Evolutionary conservation across 495 filamentous ascomycete species (phyloP), one percentile per base, ranked within the genome.

Genomic region (Podospora australis): DNA sequence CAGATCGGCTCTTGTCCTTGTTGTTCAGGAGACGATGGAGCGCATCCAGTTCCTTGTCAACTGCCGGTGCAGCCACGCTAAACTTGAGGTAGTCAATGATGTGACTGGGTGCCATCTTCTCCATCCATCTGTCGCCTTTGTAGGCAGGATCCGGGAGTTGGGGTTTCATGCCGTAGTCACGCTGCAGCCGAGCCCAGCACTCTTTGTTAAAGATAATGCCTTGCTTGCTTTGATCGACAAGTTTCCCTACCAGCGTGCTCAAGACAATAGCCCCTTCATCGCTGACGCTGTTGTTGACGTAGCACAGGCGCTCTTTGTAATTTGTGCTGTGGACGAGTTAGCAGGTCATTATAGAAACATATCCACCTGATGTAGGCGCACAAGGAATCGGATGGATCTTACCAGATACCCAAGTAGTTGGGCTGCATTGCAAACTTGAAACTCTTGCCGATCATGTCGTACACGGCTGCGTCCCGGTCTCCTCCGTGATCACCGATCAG

Each of bases 141-240:
- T 73, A 75, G 2, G 46, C 52, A 0, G 57, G 74, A 59, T 64
- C 75, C 61, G 40, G 69, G 56, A 2, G 70, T 60, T 29, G 69
- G 56, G 2, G 70, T 60, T 29, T 50, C 40, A 58, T 51, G 14
- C 59, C 64, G 42, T 69, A 59, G 4, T 61, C 68, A 49, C 70
- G 70, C 13, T 70, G 70, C 25, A 82, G 73, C 21, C 54, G 35
- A 3, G 69, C 48, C 78, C 78, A 88, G 21, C 77, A 72, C 0
- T 70, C 59, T 9, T 79, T 70, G 16, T 70, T 75, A 25, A 94
- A 84, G n/a, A 69, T 66, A 41, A 81, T 75, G 8, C 90, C 90
- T 29, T 85, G 80, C 57, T 96, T 97, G 11, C 79, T 73, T 11
- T 82, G 78, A 56, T 97, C 91, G 4, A 95, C 87, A 4, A 97